phyloP scores from a whole-genome alignment of 2,329 filamentous ascomycete genomes.

The Fusarium liriodendri region DNA sequence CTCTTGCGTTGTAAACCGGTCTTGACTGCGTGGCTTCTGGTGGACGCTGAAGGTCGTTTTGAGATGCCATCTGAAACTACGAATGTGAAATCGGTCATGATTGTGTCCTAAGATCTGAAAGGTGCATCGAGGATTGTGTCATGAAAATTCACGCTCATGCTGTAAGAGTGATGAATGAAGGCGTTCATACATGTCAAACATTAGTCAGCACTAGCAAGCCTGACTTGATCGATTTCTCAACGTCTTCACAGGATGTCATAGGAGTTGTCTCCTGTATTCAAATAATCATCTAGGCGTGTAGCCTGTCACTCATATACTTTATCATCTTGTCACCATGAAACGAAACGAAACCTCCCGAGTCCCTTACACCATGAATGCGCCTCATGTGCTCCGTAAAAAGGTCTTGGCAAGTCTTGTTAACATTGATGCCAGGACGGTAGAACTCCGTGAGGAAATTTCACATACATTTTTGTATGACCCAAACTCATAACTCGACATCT shows the following conservation, averaged over 20 bases:
- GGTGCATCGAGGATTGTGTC: neutral
- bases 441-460: conserved; percentile 42
- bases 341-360: conserved; percentile 20
- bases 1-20: conserved; percentile 28
- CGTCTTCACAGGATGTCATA: neutral
- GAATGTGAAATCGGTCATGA: conserved; percentile 25
- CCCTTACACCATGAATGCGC: conserved; percentile 28
- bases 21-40: conserved; percentile 30
- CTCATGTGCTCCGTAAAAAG: conserved; percentile 30
- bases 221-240: neutral
- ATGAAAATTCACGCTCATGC: neutral
- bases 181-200: neutral
- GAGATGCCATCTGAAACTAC: conserved; percentile 16
- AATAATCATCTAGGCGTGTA: neutral
- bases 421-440: conserved; percentile 37
- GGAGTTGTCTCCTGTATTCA: neutral
- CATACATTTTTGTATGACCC: conserved; percentile 47
- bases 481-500: conserved; percentile 39
- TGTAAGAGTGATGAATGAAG: neutral
- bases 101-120: neutral
- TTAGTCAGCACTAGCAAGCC: conserved; percentile 12
- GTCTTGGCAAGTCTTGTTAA: conserved; percentile 41
- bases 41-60: conserved; percentile 19
- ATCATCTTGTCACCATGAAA: conserved; percentile 17
- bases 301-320: conserved; percentile 24